These are phyloP conservation scores for Oryza brachyantha DNA, from an alignment of 176 grass and related monocot species.

Conservation along the genomic window DNA sequence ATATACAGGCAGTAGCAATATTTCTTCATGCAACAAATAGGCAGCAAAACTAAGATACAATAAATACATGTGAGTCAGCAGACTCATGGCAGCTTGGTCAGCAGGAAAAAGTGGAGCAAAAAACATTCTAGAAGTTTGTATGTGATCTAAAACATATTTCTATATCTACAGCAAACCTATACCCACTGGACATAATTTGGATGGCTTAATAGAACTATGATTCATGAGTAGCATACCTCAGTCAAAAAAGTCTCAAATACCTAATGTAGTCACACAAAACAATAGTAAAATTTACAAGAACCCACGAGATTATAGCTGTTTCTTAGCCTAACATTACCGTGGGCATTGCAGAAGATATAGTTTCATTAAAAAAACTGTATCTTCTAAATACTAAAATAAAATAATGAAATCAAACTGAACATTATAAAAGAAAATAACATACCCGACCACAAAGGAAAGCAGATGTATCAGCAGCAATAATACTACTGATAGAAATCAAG, in stretches of 20 bases:
- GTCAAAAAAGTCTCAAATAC: not conserved
- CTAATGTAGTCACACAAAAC: not conserved
- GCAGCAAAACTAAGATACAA: not conserved
- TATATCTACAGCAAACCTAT: not conserved
- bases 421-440: slow-evolving; percentile 28
- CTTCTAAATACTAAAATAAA: not conserved
- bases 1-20: slow-evolving; percentile 4
- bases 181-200: not conserved
- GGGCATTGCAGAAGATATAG: not conserved
- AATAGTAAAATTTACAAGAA: slow-evolving; percentile 5
- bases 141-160: not conserved
- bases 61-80: not conserved
- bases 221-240: not conserved
- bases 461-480: slow-evolving; percentile 94
- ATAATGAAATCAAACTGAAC: not conserved
- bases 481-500: slow-evolving; percentile 92
- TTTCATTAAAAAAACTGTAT: not conserved
- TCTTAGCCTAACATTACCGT: not conserved
- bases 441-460: slow-evolving; percentile 96
- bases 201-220: not conserved
- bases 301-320: not conserved
- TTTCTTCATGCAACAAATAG: not conserved
- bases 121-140: not conserved
- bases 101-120: not conserved
- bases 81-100: slow-evolving; percentile 8